Base-by-base conservation (phyloP, 176 grass and related monocot species). In the Pharus latifolius region DNA sequence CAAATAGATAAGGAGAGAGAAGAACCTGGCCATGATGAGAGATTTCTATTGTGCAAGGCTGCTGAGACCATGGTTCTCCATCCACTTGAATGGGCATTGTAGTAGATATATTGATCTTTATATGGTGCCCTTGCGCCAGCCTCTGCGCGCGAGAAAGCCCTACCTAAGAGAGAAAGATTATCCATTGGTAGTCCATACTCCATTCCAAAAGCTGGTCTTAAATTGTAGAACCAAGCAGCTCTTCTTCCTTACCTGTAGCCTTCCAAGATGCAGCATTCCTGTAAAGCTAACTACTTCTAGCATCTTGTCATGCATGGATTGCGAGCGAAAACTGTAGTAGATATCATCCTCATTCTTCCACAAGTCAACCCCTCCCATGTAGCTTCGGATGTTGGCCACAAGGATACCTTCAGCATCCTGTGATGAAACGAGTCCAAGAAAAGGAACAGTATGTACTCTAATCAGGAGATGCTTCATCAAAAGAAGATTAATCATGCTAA, bases 281-380 rank as follows among this genome's bases (percentile, higher is more conserved):
- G 87, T 96, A 56, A 96, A 91, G 73, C 84, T 88, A 58, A 96
- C 91, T 55, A 91, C 84, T 75, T 96, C 91, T 34, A 96, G 81
- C 84, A 83, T 91, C 74, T 77, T 91, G 78, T 96, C 91, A 70
- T 96, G 91, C 91, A 91, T 96, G 38, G 74, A 88, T 38, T 91
- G 87, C 63, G 84, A 81, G 46, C 60, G 74, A 60, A 85, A 91
- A 74, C 37, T 50, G 25, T 91, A 81, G 9, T 69, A 91, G 19
- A 48, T 34, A 79, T 88, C 85, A 74, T 91, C 84, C 26, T 96
- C 84, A n/a, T 88, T 88, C 74, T 96, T 86, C 91, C 87, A 96
- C 30, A 96, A 65, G 70, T 91, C 91, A 73, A 91, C 91, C n/a
- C 91, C 91, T 91, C 91, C 91, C 91, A 96, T 96, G 74, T 96